Percentiles rank a stretch among this genome's conserved stretches.
Evolutionary conservation across 2,329 filamentous ascomycete genomes (phyloP).

Genomic region (Trichoderma guizhouense): DNA sequence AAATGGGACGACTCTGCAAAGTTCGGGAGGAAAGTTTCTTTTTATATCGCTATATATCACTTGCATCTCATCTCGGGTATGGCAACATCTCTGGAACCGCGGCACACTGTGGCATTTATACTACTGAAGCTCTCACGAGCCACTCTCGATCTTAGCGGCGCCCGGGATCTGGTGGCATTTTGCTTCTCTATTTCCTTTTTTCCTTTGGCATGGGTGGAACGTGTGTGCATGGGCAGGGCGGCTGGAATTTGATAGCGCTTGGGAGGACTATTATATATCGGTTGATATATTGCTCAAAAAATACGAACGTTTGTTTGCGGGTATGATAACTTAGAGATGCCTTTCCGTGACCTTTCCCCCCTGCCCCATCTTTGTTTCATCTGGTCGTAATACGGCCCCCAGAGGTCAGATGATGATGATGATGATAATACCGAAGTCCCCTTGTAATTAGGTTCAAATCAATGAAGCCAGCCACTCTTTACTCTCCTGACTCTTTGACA

Average conservation of each 20-base stretch:
- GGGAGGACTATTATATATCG: neutral
- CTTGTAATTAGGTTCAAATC: neutral
- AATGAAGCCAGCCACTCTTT: neutral
- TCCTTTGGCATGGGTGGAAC: neutral
- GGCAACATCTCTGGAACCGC: neutral
- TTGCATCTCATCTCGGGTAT: constrained; percentile 1
- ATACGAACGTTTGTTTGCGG: neutral
- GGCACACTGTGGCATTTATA: constrained; percentile 18
- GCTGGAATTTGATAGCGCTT: neutral
- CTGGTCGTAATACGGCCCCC: too few species aligned
- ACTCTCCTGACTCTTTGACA: constrained; percentile 4
- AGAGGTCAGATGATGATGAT: neutral
- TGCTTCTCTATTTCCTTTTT: neutral
- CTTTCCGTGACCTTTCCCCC: neutral
- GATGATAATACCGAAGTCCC: neutral
- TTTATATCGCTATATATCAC: neutral
- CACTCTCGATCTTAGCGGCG: constrained; percentile 21
- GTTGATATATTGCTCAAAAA: constrained; percentile 3
- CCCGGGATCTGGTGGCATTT: constrained; percentile 13
- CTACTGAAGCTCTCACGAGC: constrained; percentile 32
- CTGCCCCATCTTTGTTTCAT: neutral
- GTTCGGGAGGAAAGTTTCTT: neutral
- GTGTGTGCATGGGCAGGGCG: neutral
- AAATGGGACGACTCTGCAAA: neutral
- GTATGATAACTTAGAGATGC: neutral